Evolutionary conservation across 2,329 filamentous ascomycete genomes (phyloP).

Genomic region (Nothopassalora personata): DNA sequence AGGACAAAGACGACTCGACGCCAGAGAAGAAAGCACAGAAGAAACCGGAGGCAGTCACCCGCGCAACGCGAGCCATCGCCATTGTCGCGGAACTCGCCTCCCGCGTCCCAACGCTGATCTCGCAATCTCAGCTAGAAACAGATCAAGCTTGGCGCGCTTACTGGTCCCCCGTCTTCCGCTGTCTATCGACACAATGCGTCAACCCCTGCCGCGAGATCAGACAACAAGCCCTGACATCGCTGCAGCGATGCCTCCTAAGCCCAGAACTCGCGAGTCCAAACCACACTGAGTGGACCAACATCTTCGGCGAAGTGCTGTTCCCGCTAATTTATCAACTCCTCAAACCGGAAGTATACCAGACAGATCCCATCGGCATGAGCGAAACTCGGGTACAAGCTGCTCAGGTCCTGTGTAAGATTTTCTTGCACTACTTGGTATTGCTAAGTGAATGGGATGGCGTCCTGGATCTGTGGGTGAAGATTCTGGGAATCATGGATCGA

Average conservation of each 20-base stretch:
- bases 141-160: constrained; percentile 85
- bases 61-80: constrained; percentile 74
- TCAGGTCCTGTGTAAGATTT: constrained; percentile 89
- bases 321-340: constrained; percentile 80
- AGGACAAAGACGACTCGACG: constrained; percentile 18
- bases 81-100: constrained; percentile 77
- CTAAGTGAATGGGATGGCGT: constrained; percentile 83
- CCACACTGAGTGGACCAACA: constrained; percentile 81
- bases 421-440: constrained; percentile 84
- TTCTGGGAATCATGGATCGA: constrained; percentile 92
- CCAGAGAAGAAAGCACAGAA: constrained; percentile 36
- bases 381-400: constrained; percentile 90
- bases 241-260: constrained; percentile 81
- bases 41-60: constrained; percentile 66
- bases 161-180: constrained; percentile 91
- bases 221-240: constrained; percentile 75
- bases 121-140: constrained; percentile 80
- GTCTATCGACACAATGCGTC: constrained; percentile 81
- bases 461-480: constrained; percentile 85
- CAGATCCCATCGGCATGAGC: constrained; percentile 87
- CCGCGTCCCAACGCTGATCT: constrained; percentile 79
- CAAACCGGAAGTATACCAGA: constrained; percentile 90
- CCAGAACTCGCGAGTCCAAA: constrained; percentile 77
- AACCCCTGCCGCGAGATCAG: constrained; percentile 93
- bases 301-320: constrained; percentile 90